A percentile compares a stretch with the other conserved stretches of the same genome.
These are phyloP conservation scores for Bathelium albidoporum DNA, from an alignment of 495 filamentous ascomycete genomes.

Conservation along the genomic window DNA sequence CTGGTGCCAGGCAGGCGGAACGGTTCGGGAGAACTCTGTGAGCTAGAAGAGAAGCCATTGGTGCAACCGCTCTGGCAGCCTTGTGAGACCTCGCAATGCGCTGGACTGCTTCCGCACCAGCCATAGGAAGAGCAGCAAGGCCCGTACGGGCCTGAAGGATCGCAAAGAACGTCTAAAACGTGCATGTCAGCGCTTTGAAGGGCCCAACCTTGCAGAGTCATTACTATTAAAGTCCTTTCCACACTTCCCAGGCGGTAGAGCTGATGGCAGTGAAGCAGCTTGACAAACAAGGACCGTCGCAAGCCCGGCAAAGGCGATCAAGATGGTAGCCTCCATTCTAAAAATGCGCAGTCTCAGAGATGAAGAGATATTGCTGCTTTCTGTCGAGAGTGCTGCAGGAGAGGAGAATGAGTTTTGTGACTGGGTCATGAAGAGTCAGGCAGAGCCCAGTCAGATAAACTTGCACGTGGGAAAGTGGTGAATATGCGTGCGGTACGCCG, in stretches of 20 bases:
- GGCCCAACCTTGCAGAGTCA: too few species aligned
- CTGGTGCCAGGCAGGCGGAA: slow-evolving; percentile 28
- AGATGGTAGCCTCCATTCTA: background rate
- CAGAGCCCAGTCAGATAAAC: too few species aligned
- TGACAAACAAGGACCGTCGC: background rate
- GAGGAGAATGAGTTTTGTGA: background rate
- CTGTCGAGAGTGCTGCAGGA: background rate
- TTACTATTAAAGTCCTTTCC: background rate
- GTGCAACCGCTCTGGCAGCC: slow-evolving; percentile 23
- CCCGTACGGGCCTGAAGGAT: slow-evolving; percentile 25
- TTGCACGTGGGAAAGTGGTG: too few species aligned
- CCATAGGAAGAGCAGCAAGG: slow-evolving; percentile 24
- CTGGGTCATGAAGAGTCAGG: background rate
- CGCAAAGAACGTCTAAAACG: slow-evolving; percentile 21
- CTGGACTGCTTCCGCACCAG: slow-evolving; percentile 22
- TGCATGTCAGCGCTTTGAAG: background rate
- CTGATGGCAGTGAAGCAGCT: background rate
- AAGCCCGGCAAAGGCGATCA: background rate
- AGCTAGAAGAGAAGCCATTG: background rate
- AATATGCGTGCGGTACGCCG: too few species aligned
- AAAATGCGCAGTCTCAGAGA: background rate
- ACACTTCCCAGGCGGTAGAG: background rate
- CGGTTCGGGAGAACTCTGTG: slow-evolving; percentile 9
- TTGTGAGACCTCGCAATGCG: slow-evolving; percentile 17
- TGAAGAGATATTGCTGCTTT: background rate